These are phyloP conservation scores for Pistacia atlantica DNA, from an alignment of 345 rosid genomes.

Conservation along the genomic window DNA sequence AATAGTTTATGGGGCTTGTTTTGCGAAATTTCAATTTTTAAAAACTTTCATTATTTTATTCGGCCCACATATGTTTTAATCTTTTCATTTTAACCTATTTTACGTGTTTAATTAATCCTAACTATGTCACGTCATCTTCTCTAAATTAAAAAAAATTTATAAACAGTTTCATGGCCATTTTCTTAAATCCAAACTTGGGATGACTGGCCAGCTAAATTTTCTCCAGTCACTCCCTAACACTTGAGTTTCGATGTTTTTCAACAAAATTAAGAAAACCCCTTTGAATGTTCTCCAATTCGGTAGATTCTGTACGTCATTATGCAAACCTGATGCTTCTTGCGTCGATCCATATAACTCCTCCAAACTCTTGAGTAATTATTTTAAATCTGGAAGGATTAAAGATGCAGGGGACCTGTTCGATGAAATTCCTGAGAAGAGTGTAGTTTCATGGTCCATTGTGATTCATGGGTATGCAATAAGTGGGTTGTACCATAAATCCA, in stretches of 20 bases:
- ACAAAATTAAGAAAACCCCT: slow-evolving; percentile 14
- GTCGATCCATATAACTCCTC: slow-evolving; percentile 2
- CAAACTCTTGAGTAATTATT: slow-evolving; percentile 27
- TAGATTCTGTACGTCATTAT: slow-evolving; percentile 8
- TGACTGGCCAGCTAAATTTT: too few species aligned
- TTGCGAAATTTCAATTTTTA: too few species aligned
- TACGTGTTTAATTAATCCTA: too few species aligned
- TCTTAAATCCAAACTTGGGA: too few species aligned
- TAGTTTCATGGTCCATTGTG: slow-evolving; percentile 44
- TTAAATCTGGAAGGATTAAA: slow-evolving; percentile 26
- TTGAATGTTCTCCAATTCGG: not conserved
- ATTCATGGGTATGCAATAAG: slow-evolving; percentile 49
- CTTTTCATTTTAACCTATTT: too few species aligned
- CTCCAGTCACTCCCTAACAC: too few species aligned
- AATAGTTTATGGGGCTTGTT: too few species aligned
- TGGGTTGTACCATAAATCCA: slow-evolving; percentile 28
- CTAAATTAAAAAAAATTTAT: too few species aligned
- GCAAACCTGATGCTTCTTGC: not conserved
- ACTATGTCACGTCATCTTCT: too few species aligned
- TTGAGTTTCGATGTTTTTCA: slow-evolving; percentile 8
- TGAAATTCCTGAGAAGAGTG: slow-evolving; percentile 32
- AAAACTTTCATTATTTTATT: too few species aligned
- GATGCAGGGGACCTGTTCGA: slow-evolving; percentile 45
- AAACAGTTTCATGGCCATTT: too few species aligned
- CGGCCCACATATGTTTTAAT: too few species aligned